Conservation (phyloP, 148 eudicot species). For the Nyssa sinensis region DNA sequence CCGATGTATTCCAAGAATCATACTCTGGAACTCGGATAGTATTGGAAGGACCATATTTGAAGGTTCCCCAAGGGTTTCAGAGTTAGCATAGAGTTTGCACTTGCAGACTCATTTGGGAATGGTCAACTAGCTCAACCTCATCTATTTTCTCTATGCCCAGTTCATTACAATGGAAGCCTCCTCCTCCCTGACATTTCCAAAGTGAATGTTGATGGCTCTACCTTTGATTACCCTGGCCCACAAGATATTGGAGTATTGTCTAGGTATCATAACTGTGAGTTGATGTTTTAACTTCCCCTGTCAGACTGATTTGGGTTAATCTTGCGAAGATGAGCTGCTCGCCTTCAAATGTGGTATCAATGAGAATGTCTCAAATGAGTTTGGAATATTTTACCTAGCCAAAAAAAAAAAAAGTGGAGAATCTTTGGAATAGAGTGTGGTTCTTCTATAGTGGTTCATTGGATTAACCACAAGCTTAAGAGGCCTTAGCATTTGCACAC, state of each 20-base stretch:
- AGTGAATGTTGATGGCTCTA: neutral
- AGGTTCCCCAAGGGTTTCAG: neutral
- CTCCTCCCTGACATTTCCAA: neutral
- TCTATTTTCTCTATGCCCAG: neutral
- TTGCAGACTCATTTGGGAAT: neutral
- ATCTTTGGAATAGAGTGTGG: neutral
- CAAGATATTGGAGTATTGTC: neutral
- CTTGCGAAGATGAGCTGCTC: neutral
- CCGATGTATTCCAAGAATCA: neutral
- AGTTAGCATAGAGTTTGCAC: neutral
- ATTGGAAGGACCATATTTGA: neutral
- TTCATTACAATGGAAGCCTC: neutral
- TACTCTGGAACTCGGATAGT: neutral
- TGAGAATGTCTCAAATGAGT: neutral
- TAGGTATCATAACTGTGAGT: neutral
- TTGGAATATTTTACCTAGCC: too few relatives aligned
- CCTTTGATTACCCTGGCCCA: neutral
- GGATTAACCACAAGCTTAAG: neutral
- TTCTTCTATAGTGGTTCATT: neutral
- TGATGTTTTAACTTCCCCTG: too few relatives aligned
- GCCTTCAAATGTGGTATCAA: neutral
- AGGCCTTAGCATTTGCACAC: neutral
- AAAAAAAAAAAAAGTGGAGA: too few relatives aligned
- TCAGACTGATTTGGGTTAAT: too few relatives aligned
- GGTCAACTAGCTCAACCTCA: neutral